A percentile compares a stretch with the other conserved stretches of the same genome.
Evolutionary conservation across 2,329 filamentous ascomycete species (phyloP).

Genomic region (Trichoderma guizhouense): DNA sequence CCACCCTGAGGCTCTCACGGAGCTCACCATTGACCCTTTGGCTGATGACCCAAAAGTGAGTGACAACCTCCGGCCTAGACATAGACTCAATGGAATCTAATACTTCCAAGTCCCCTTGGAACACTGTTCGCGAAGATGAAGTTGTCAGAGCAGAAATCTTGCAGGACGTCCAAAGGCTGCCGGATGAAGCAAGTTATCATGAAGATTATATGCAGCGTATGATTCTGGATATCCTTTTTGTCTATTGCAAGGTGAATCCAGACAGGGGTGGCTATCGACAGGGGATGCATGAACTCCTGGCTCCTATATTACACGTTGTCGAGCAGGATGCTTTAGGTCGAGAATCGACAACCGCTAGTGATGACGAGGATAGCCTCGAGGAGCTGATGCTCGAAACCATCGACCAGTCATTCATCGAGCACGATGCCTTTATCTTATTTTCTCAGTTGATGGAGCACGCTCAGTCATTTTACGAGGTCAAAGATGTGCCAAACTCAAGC

Average conservation of each 20-base stretch:
- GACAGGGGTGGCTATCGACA: constrained; percentile 88
- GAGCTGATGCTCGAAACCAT: constrained; percentile 61
- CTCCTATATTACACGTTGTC: constrained; percentile 81
- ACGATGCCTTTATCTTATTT: constrained; percentile 86
- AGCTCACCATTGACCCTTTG: constrained; percentile 74
- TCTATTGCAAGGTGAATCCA: constrained; percentile 91
- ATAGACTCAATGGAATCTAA: constrained; percentile 18
- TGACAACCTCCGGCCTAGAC: neutral
- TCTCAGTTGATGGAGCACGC: constrained; percentile 83
- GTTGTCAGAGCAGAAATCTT: constrained; percentile 80
- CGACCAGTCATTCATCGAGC: constrained; percentile 73
- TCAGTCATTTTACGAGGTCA: constrained; percentile 79
- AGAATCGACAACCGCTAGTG: constrained; percentile 29
- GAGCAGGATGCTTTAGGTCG: constrained; percentile 73
- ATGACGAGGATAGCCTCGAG: constrained; percentile 41
- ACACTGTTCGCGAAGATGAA: constrained; percentile 81
- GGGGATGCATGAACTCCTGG: constrained; percentile 95
- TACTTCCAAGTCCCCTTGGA: constrained; percentile 74
- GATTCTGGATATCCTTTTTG: constrained; percentile 84
- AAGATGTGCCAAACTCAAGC: constrained; percentile 19
- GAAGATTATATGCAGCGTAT: constrained; percentile 72
- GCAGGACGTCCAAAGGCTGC: constrained; percentile 91
- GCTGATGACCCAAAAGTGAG: constrained; percentile 68
- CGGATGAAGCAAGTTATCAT: constrained; percentile 88
- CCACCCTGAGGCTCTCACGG: constrained; percentile 72